Percentiles rank a stretch among this genome's conserved stretches.
Conservation (phyloP, 2,329 filamentous ascomycete genomes). For the Parasarocladium wereldwijsianum region DNA sequence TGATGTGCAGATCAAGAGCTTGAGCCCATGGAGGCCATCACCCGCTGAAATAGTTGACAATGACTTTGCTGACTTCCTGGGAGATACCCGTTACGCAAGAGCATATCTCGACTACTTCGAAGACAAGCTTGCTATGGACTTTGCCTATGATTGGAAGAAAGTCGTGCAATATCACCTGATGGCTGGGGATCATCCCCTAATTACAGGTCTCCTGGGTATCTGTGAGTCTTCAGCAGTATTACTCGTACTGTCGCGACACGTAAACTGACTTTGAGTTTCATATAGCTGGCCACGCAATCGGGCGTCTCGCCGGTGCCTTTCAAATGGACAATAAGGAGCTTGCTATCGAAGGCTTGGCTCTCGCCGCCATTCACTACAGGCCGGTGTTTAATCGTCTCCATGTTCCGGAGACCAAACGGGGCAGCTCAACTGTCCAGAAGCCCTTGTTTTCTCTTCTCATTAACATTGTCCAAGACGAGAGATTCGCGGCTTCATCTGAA, state of each 20-base stretch:
- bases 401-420: conserved; percentile 53
- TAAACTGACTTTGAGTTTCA: neutral
- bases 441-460: conserved; percentile 57
- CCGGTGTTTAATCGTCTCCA: conserved; percentile 56
- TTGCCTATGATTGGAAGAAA: conserved; percentile 71
- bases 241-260: too few relatives aligned
- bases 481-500: conserved; percentile 27
- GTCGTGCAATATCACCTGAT: conserved; percentile 68
- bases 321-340: conserved; percentile 76
- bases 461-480: conserved; percentile 52
- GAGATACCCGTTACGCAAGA: conserved; percentile 67
- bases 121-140: conserved; percentile 61
- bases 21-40: conserved; percentile 72
- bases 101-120: conserved; percentile 94
- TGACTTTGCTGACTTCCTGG: conserved; percentile 80
- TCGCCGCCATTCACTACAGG: conserved; percentile 45
- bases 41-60: conserved; percentile 68
- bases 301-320: conserved; percentile 87
- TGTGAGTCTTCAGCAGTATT: conserved; percentile 43
- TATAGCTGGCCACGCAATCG: conserved; percentile 64
- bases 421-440: conserved; percentile 41
- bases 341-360: conserved; percentile 72
- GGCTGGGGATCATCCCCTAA: conserved; percentile 56
- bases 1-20: conserved; percentile 53
- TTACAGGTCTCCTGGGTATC: conserved; percentile 67